Percentiles rank a stretch among this genome's conserved stretches.
phyloP scores from a whole-genome alignment of 352 stramenopile species.

The Pythium monospermum region DNA sequence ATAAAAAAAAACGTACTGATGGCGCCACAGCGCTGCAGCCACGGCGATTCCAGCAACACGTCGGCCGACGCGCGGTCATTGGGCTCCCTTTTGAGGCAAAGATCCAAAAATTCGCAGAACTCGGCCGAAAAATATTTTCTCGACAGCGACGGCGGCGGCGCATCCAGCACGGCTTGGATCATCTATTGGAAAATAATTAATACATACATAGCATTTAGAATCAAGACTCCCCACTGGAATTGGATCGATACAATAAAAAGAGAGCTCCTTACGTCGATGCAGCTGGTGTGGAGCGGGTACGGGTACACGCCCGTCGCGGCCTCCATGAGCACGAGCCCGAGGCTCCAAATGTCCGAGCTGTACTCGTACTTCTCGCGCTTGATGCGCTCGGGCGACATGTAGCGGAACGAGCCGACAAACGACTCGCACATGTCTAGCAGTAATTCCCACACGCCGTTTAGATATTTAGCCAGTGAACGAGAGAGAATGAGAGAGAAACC shows the following conservation, averaged over 20 bases:
- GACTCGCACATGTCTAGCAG: conserved; percentile 88
- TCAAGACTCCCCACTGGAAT: too few species aligned
- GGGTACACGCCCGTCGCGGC: conserved; percentile 84
- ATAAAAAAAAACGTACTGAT: conserved; percentile 42
- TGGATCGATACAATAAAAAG: too few species aligned
- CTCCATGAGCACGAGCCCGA: conserved; percentile 91
- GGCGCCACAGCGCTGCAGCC: conserved; percentile 58
- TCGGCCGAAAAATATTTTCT: conserved; percentile 63
- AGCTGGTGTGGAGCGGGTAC: conserved; percentile 78
- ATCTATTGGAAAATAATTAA: too few species aligned
- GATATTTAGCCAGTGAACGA: background rate
- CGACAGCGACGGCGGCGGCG: conserved; percentile 59
- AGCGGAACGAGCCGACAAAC: conserved; percentile 93
- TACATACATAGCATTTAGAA: too few species aligned
- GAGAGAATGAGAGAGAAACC: background rate
- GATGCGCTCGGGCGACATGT: conserved; percentile 91
- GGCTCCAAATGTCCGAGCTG: conserved; percentile 91
- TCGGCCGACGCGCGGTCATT: conserved; percentile 56
- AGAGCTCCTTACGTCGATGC: too few species aligned
- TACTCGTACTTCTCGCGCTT: conserved; percentile 86
- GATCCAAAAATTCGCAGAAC: conserved; percentile 64
- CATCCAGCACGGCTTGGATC: conserved; percentile 74
- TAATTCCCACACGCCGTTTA: background rate
- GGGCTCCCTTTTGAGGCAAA: conserved; percentile 65
- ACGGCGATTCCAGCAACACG: conserved; percentile 61